These are phyloP conservation scores for Acephala macrosclerotiorum DNA, from an alignment of 2,329 filamentous ascomycete species.

Conservation along the genomic window DNA sequence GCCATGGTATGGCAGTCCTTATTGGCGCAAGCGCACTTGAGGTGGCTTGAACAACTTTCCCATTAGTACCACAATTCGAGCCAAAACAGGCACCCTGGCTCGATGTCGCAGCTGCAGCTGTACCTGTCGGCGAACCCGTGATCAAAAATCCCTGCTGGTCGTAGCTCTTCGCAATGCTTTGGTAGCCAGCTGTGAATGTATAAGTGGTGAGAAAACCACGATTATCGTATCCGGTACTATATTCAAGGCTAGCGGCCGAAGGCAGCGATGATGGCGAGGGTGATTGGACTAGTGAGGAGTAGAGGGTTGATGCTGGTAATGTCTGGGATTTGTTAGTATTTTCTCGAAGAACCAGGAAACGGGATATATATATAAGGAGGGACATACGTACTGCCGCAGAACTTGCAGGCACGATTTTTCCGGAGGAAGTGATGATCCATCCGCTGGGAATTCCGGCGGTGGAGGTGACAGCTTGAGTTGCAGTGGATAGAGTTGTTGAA, in stretches of 20 bases:
- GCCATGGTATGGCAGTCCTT: constrained; percentile 24
- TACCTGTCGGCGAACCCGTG: constrained; percentile 32
- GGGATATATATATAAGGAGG: constrained; percentile 27
- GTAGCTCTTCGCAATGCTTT: constrained; percentile 50
- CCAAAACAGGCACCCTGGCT: constrained; percentile 24
- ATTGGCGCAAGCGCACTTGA: constrained; percentile 30
- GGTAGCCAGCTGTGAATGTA: constrained; percentile 47
- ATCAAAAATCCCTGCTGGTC: constrained; percentile 54
- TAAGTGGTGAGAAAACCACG: constrained; percentile 57
- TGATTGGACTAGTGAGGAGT: constrained; percentile 56
- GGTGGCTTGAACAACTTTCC: constrained; percentile 34
- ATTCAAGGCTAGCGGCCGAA: constrained; percentile 41
- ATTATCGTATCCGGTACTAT: constrained; percentile 54
- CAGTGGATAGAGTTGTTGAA: constrained; percentile 56
- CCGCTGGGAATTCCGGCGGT: constrained; percentile 72
- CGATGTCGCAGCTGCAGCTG: constrained; percentile 18
- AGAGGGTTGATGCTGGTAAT: constrained; percentile 58
- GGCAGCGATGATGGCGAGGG: constrained; percentile 52
- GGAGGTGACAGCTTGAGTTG: constrained; percentile 50
- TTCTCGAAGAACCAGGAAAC: constrained; percentile 33
- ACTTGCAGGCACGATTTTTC: constrained; percentile 79
- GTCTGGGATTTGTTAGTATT: constrained; percentile 42
- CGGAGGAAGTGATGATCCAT: constrained; percentile 80
- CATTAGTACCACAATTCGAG: constrained; percentile 28
- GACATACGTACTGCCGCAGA: constrained; percentile 71